These are phyloP conservation scores for Neofusicoccum parvum DNA, from an alignment of 2,329 filamentous ascomycete genomes.

Conservation along the genomic window DNA sequence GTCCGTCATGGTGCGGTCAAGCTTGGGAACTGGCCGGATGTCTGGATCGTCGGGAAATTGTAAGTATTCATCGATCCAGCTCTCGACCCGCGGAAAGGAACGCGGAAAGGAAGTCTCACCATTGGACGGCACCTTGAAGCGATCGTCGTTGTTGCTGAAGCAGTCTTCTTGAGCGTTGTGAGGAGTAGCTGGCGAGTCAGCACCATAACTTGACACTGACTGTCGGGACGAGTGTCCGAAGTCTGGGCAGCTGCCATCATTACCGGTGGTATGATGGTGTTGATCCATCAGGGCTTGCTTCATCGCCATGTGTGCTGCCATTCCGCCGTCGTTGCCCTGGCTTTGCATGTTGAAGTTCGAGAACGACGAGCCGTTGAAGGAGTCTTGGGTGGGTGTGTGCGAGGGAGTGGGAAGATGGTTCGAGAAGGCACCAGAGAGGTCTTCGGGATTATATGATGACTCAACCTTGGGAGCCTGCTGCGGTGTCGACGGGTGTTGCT, in stretches of 20 bases:
- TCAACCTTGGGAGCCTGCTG: constrained; percentile 36
- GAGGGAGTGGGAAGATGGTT: constrained; percentile 60
- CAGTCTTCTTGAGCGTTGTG: constrained; percentile 53
- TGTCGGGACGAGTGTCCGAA: constrained; percentile 58
- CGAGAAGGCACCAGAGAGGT: constrained; percentile 45
- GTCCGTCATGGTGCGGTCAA: constrained; percentile 84
- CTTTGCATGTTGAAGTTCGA: constrained; percentile 44
- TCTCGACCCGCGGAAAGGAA: constrained; percentile 35
- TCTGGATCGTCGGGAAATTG: constrained; percentile 60
- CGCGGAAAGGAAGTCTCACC: constrained; percentile 52
- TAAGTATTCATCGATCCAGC: constrained; percentile 69
- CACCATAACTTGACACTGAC: constrained; percentile 63
- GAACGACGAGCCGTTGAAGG: constrained; percentile 49
- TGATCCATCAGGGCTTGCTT: constrained; percentile 59
- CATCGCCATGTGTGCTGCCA: constrained; percentile 61
- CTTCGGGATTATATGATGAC: constrained; percentile 33
- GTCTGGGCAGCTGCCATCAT: constrained; percentile 53
- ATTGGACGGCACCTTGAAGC: constrained; percentile 53
- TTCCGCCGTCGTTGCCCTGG: constrained; percentile 37
- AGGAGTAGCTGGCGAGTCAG: constrained; percentile 64
- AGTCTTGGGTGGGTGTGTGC: constrained; percentile 56
- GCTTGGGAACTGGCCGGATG: constrained; percentile 64
- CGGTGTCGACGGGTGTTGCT: constrained; percentile 44
- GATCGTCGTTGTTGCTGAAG: constrained; percentile 48
- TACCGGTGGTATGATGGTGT: constrained; percentile 41